These are phyloP conservation scores for Wickerhamiella qilinensis DNA, from an alignment of 805 yeast genomes.

Conservation along the genomic window DNA sequence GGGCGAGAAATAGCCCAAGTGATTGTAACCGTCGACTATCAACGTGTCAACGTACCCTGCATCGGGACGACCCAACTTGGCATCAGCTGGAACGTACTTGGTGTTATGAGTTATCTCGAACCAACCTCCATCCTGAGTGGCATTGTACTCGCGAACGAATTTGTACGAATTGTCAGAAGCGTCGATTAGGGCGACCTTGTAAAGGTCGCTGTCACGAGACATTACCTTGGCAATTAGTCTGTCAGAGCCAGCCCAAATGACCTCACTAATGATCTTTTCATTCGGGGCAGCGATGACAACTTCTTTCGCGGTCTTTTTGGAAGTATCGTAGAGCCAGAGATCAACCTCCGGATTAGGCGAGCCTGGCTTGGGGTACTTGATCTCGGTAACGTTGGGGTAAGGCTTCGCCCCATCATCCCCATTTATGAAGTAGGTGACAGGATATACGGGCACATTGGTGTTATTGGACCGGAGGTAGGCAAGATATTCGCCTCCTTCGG, in stretches of 20 bases:
- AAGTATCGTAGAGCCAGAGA: constrained; percentile 30
- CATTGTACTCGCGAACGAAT: constrained; percentile 33
- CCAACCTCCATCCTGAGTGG: constrained; percentile 42
- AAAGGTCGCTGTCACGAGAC: constrained; percentile 49
- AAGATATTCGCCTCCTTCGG: constrained; percentile 50
- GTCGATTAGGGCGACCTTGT: constrained; percentile 41
- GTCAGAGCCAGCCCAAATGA: constrained; percentile 48
- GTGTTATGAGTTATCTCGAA: constrained; percentile 60
- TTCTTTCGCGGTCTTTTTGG: constrained; percentile 13
- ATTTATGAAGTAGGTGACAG: constrained; percentile 46
- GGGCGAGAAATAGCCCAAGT: constrained; percentile 73
- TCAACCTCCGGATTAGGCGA: constrained; percentile 53
- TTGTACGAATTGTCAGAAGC: constrained; percentile 19
- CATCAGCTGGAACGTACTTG: constrained; percentile 37
- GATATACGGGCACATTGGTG: constrained; percentile 51
- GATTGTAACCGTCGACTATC: constrained; percentile 36
- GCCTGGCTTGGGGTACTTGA: constrained; percentile 81
- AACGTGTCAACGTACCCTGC: constrained; percentile 73
- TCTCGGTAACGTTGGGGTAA: constrained; percentile 43
- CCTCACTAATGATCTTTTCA: constrained; percentile 46
- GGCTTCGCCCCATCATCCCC: constrained; percentile 22
- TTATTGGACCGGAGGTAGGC: constrained; percentile 58
- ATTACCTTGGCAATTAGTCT: constrained; percentile 40
- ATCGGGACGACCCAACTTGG: constrained; percentile 24
- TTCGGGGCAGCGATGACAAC: constrained; percentile 15